These are phyloP conservation scores for Fusarium torreyae DNA, from an alignment of 2,329 filamentous ascomycete genomes.

Conservation along the genomic window DNA sequence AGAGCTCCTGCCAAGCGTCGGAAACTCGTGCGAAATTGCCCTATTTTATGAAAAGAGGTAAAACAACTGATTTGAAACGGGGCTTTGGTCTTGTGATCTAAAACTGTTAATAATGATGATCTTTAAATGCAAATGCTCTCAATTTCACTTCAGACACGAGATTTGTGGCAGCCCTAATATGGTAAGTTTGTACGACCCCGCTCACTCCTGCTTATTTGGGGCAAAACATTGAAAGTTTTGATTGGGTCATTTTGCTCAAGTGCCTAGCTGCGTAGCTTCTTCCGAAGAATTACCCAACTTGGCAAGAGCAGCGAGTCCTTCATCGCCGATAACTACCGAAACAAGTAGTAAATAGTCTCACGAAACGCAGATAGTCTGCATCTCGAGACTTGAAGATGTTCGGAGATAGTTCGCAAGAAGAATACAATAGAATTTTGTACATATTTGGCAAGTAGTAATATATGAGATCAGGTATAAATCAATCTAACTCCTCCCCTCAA, in stretches of 20 bases:
- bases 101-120: too few relatives aligned
- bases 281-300: background rate
- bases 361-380: background rate
- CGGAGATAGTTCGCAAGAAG: conserved; percentile 5
- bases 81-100: too few relatives aligned
- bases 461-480: background rate
- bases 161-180: background rate
- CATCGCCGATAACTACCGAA: background rate
- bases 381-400: background rate
- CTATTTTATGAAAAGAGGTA: too few relatives aligned
- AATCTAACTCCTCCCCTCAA: background rate
- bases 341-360: background rate
- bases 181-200: background rate
- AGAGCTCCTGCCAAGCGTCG: too few relatives aligned
- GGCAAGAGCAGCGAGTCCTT: background rate
- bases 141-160: too few relatives aligned
- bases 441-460: background rate
- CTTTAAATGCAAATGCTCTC: too few relatives aligned
- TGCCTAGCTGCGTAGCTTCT: background rate
- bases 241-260: background rate
- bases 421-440: background rate
- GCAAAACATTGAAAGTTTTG: background rate
- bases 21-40: too few relatives aligned
- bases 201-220: background rate
- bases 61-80: too few relatives aligned